Base-by-base conservation (phyloP, 2,329 filamentous ascomycete species). In the Aspergillus proliferans region DNA sequence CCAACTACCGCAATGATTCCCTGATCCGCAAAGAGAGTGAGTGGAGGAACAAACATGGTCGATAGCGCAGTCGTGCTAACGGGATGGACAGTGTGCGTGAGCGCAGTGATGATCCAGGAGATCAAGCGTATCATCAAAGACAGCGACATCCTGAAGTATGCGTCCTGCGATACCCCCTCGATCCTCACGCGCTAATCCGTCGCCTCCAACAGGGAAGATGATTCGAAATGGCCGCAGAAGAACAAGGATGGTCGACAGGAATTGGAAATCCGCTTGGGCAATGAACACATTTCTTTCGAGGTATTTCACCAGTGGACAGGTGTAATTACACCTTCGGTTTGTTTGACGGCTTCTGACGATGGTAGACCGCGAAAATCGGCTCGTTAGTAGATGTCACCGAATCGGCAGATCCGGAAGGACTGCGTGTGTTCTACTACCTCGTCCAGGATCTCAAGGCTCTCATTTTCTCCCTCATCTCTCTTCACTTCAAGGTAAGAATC, bases 241-340 rank as follows among this genome's bases (percentile, higher is more conserved):
- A 98, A 98, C 76, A 97, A 97, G 74, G 93, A 98, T 62, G 93
- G 93, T 33, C 83, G 92, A 55, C 93, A 98, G 69, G 93, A 98
- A 73, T 78, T 98, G 43, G 93, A 98, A 71, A 96, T 98, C 51
- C 82, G 91, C 44, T 69, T 98, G 48, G 93, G 92, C 39, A 93
- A 87, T 62, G 93, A 98, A 56, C 92, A 97, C 69, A 97, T 98
- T 59, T 94, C 90, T 1, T 98, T 98, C 58, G 93, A 98, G 85
- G 91, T 91, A 70, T 39, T 55, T 52, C 36, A n/a, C 38, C 19
- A 10, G 30, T 15, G 21, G 38, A 15, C 18, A 18, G 38, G 10
- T 3, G n/a, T n/a, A n/a, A n/a, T 14, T 14, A 1, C 18, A 19
- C 3, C 9, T 36, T 24, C 36, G 39, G 28, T 26, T 22, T 39